A percentile compares a stretch with the other conserved stretches of the same genome.
Conservation (phyloP, 2,329 filamentous ascomycete species). For the Neophaeococcomyces mojaviensis region DNA sequence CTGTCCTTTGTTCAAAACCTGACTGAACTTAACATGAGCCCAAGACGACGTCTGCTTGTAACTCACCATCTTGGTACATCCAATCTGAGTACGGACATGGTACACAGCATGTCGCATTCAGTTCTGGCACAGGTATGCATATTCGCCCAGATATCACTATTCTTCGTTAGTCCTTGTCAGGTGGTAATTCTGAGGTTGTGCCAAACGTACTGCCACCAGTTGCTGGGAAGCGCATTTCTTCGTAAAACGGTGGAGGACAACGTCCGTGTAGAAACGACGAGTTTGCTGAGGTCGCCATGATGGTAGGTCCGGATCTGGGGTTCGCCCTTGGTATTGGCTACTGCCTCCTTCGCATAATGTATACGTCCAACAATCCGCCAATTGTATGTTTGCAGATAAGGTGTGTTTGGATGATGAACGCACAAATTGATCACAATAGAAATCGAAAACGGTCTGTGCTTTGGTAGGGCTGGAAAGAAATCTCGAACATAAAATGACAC, state of each 20-base stretch:
- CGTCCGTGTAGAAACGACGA: conserved; percentile 30
- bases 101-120: conserved; percentile 65
- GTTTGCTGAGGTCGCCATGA: conserved; percentile 1
- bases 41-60: neutral
- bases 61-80: conserved; percentile 53
- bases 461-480: conserved; percentile 2
- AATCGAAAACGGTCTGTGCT: conserved; percentile 2
- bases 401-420: too few relatives aligned
- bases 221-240: conserved; percentile 52
- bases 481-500: neutral
- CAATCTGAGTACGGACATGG: conserved; percentile 84
- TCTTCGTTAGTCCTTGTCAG: conserved; percentile 26
- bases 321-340: neutral
- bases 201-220: conserved; percentile 58
- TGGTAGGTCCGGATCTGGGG: neutral
- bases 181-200: conserved; percentile 3
- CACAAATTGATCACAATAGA: neutral
- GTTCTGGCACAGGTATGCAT: conserved; percentile 43
- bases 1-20: conserved; percentile 51
- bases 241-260: conserved; percentile 65
- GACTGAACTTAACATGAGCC: conserved; percentile 11
- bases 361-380: neutral
- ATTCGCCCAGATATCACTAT: conserved; percentile 55
- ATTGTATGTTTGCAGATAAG: too few relatives aligned
- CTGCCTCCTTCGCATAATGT: conserved; percentile 4